phyloP scores from a whole-genome alignment of 1,139 yeast species.

The Nakaseomyces bracarensis region DNA sequence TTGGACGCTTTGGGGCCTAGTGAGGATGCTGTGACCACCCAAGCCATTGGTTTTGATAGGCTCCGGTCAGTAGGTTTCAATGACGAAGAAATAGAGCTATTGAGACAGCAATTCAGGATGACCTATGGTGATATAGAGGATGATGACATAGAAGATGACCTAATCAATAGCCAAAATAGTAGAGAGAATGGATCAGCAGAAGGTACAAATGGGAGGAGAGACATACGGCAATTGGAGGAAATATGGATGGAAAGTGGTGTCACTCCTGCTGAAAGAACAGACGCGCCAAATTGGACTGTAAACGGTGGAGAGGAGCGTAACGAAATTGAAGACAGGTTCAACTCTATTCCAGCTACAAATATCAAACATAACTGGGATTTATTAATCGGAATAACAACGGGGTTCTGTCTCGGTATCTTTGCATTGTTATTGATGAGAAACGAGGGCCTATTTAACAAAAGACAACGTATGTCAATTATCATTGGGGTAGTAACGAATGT shows the following conservation, averaged over 20 bases:
- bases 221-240: slow-evolving; percentile 60
- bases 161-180: slow-evolving; percentile 17
- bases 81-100: slow-evolving; percentile 60
- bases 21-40: slow-evolving; percentile 45
- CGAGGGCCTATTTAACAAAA: slow-evolving; percentile 50
- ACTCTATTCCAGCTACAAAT: slow-evolving; percentile 29
- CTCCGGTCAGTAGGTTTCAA: slow-evolving; percentile 76
- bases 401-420: slow-evolving; percentile 56
- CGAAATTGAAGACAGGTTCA: slow-evolving; percentile 18
- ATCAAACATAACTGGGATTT: slow-evolving; percentile 47
- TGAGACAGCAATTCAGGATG: slow-evolving; percentile 65
- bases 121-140: slow-evolving; percentile 46
- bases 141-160: slow-evolving; percentile 32
- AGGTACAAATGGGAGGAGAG: slow-evolving; percentile 13
- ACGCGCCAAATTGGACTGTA: slow-evolving; percentile 16
- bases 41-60: slow-evolving; percentile 79
- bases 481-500: slow-evolving; percentile 55
- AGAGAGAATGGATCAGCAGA: slow-evolving; percentile 2
- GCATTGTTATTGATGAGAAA: slow-evolving; percentile 48
- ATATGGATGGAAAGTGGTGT: slow-evolving; percentile 85
- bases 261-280: slow-evolving; percentile 31
- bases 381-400: slow-evolving; percentile 54
- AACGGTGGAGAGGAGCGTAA: slow-evolving; percentile 14
- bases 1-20: slow-evolving; percentile 39
- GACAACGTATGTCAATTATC: slow-evolving; percentile 54